A percentile compares a stretch with the other conserved stretches of the same genome.
Conservation (phyloP, 257 asterid genomes). For the Leonotis leonurus region DNA sequence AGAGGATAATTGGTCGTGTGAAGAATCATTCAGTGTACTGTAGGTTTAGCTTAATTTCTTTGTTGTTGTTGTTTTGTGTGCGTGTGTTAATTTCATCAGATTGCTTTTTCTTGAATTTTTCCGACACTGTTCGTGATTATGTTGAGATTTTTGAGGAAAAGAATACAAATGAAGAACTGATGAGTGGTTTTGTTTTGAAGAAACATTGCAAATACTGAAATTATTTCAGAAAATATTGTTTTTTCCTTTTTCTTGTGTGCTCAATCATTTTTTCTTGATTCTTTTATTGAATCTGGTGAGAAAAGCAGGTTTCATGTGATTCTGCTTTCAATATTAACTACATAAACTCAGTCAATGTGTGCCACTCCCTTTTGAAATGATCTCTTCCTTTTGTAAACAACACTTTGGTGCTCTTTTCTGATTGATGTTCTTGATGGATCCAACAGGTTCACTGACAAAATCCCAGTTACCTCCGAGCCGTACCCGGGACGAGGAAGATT, state of each 20-base stretch:
- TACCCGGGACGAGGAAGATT: slow-evolving; percentile 26
- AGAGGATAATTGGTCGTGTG: too few relatives aligned
- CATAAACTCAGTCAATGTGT: too few relatives aligned
- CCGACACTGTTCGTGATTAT: neutral
- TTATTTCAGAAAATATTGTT: neutral
- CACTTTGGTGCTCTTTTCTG: neutral
- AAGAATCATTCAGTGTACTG: too few relatives aligned
- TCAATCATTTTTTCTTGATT: neutral
- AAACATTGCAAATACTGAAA: neutral
- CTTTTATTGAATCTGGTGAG: neutral
- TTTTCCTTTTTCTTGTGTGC: neutral
- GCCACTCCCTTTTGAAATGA: too few relatives aligned
- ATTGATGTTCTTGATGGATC: neutral
- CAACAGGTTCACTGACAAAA: slow-evolving; percentile 54
- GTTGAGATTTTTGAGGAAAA: neutral
- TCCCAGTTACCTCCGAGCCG: slow-evolving; percentile 43
- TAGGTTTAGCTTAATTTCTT: too few relatives aligned
- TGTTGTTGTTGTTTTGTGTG: too few relatives aligned
- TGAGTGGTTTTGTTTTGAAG: neutral
- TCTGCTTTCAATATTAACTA: neutral
- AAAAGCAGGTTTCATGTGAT: neutral
- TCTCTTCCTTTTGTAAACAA: neutral
- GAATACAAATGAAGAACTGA: neutral
- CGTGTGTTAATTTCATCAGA: neutral
- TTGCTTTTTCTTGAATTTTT: neutral